These are phyloP conservation scores for Xanthoparmelia taractica DNA, from an alignment of 495 filamentous ascomycete genomes.

Conservation along the genomic window DNA sequence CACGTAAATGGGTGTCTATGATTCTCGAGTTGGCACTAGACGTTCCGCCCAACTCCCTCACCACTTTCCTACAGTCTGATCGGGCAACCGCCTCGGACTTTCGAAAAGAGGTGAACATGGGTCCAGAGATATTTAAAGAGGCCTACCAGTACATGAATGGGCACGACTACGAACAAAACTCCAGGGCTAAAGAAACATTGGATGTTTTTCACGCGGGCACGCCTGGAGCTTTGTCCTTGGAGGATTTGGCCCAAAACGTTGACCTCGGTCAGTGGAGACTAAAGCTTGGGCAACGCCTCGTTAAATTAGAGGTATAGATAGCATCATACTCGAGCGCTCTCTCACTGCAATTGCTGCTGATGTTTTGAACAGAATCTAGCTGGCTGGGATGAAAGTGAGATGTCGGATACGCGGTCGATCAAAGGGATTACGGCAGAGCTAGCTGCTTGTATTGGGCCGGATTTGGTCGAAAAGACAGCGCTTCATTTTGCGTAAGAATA, in stretches of 20 bases:
- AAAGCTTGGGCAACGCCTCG: slow-evolving; percentile 36
- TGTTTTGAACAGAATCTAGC: slow-evolving; percentile 46
- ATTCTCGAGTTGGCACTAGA: slow-evolving; percentile 40
- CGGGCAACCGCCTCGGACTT: slow-evolving; percentile 6
- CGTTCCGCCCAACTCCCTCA: slow-evolving; percentile 4
- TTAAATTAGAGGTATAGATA: slow-evolving; percentile 39
- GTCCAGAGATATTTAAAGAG: slow-evolving; percentile 9
- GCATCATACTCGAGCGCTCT: not conserved
- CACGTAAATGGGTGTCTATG: slow-evolving; percentile 60
- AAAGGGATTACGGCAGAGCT: slow-evolving; percentile 69
- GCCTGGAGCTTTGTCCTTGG: slow-evolving; percentile 65
- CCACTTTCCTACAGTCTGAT: slow-evolving; percentile 1
- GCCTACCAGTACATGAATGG: slow-evolving; percentile 17
- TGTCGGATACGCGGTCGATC: slow-evolving; percentile 44
- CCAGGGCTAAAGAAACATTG: slow-evolving; percentile 36
- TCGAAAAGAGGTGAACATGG: slow-evolving; percentile 15
- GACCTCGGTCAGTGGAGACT: slow-evolving; percentile 55
- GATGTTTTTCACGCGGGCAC: slow-evolving; percentile 59
- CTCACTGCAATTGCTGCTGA: not conserved
- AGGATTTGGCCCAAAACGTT: slow-evolving; percentile 49
- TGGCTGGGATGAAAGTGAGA: slow-evolving; percentile 54
- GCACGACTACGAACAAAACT: slow-evolving; percentile 22
- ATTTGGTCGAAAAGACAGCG: slow-evolving; percentile 46
- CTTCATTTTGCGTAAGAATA: slow-evolving; percentile 11
- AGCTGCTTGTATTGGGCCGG: slow-evolving; percentile 66